Evolutionary conservation across 139 green algal genomes (phyloP).

Genomic region (Closterium sp.): DNA sequence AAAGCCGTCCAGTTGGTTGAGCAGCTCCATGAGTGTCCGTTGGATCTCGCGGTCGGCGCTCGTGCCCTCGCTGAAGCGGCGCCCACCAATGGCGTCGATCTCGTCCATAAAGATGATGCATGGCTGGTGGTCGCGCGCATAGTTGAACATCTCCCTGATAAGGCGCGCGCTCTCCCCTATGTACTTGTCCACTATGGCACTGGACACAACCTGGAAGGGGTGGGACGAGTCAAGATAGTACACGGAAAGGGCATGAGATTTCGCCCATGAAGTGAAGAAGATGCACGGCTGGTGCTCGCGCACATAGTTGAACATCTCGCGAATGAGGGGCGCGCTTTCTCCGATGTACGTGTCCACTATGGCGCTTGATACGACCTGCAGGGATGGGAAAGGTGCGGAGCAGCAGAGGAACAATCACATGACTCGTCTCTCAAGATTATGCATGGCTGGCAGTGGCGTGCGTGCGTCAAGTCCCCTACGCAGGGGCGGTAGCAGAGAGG

Average conservation of each 20-base stretch:
- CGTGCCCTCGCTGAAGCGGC: conserved; percentile 95
- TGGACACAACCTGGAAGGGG: conserved; percentile 78
- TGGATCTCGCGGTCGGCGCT: conserved; percentile 97
- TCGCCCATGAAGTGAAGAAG: no score
- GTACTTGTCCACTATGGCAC: conserved; percentile 98
- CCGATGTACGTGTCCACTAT: no score
- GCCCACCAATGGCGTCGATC: conserved; percentile 97
- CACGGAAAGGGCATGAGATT: neutral
- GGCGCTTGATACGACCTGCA: conserved; percentile 83
- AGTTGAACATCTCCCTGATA: conserved; percentile 98
- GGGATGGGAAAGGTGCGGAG: neutral
- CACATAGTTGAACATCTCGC: conserved; percentile 70
- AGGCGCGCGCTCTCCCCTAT: conserved; percentile 95
- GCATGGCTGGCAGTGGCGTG: neutral
- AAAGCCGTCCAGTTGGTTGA: conserved; percentile 97
- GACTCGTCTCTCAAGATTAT: neutral
- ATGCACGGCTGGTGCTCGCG: no score
- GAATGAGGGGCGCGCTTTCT: no score
- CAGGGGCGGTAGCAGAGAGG: neutral
- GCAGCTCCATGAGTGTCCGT: conserved; percentile 99
- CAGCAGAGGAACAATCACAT: neutral
- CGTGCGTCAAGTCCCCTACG: neutral
- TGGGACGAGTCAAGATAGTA: neutral
- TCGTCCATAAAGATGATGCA: conserved; percentile 68
- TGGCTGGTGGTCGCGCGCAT: conserved; percentile 69